phyloP scores from a whole-genome alignment of 768 basidiomycete genomes.

The Boletus subcaerulescens region DNA sequence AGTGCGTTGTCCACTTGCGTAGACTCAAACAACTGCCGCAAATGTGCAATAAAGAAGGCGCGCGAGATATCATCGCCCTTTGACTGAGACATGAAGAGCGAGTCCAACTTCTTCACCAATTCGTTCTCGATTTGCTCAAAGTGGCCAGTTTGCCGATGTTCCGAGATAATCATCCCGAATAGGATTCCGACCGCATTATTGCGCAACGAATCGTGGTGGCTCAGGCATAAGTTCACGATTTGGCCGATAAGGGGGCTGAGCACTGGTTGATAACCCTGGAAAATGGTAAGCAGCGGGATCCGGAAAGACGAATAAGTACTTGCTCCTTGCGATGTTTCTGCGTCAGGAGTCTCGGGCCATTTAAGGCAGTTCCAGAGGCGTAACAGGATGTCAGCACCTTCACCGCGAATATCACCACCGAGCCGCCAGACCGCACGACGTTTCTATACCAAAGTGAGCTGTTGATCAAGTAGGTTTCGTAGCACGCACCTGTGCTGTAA shows the following conservation, averaged over 20 bases:
- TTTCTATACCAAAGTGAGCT: slow-evolving; percentile 51
- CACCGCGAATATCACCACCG: slow-evolving; percentile 92
- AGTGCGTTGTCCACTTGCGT: slow-evolving; percentile 78
- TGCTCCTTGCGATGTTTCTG: slow-evolving; percentile 61
- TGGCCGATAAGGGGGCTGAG: slow-evolving; percentile 84
- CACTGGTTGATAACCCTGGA: slow-evolving; percentile 79
- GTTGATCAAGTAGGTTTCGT: not conserved
- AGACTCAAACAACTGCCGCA: slow-evolving; percentile 85
- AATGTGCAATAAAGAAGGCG: slow-evolving; percentile 88
- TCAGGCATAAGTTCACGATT: slow-evolving; percentile 89
- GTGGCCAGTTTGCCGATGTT: slow-evolving; percentile 79
- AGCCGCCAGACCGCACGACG: slow-evolving; percentile 93
- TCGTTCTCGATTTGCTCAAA: slow-evolving; percentile 92
- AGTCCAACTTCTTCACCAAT: slow-evolving; percentile 86
- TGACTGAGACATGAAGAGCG: slow-evolving; percentile 89
- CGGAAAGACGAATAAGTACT: slow-evolving; percentile 23
- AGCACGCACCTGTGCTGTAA: slow-evolving; percentile 76
- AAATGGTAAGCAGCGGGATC: not conserved
- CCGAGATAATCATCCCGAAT: slow-evolving; percentile 92
- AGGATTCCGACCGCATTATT: slow-evolving; percentile 90
- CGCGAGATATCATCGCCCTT: slow-evolving; percentile 89
- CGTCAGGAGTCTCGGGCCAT: slow-evolving; percentile 60
- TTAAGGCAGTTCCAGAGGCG: slow-evolving; percentile 85
- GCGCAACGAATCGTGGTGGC: slow-evolving; percentile 90
- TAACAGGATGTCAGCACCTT: slow-evolving; percentile 78